A percentile compares a stretch with the other conserved stretches of the same genome.
Evolutionary conservation across 2,329 filamentous ascomycete species (phyloP).

Genomic region (Nemania sp.): DNA sequence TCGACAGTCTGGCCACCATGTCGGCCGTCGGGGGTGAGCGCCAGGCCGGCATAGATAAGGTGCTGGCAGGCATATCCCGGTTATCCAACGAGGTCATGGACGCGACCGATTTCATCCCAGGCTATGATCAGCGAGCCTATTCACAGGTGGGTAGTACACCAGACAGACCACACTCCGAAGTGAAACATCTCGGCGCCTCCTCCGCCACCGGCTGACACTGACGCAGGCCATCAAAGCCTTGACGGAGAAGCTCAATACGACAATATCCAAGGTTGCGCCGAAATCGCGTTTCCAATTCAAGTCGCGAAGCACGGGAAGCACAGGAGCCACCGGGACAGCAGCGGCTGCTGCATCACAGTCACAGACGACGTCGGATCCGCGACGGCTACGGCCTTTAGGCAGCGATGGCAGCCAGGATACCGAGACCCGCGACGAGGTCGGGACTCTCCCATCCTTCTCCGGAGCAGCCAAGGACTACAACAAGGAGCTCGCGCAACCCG

Average conservation of each 20-base stretch:
- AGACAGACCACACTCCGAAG: not conserved
- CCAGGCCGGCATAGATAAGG: constrained; percentile 78
- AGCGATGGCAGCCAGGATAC: constrained; percentile 30
- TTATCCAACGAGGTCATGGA: constrained; percentile 86
- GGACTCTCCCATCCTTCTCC: constrained; percentile 43
- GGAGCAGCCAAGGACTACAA: constrained; percentile 57
- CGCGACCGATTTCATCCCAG: constrained; percentile 78
- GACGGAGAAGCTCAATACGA: constrained; percentile 76
- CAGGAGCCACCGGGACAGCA: constrained; percentile 48
- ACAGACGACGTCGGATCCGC: constrained; percentile 46
- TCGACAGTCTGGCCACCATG: constrained; percentile 67
- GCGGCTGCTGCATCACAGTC: constrained; percentile 1
- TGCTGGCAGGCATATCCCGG: constrained; percentile 76
- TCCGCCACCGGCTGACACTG: constrained; percentile 8
- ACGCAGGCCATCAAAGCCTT: constrained; percentile 76
- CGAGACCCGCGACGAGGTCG: constrained; percentile 45
- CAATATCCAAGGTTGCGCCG: constrained; percentile 69
- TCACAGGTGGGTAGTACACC: constrained; percentile 61
- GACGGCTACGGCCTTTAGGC: constrained; percentile 27
- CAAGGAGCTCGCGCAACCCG: constrained; percentile 53
- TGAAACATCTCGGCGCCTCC: not conserved
- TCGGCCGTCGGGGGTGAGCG: constrained; percentile 73
- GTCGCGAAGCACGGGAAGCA: constrained; percentile 58
- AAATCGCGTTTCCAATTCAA: constrained; percentile 87
- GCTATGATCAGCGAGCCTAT: constrained; percentile 89